A percentile compares a stretch with the other conserved stretches of the same genome.
Evolutionary conservation across 2,329 filamentous ascomycete genomes (phyloP).

Genomic region (Alternaria sp.): DNA sequence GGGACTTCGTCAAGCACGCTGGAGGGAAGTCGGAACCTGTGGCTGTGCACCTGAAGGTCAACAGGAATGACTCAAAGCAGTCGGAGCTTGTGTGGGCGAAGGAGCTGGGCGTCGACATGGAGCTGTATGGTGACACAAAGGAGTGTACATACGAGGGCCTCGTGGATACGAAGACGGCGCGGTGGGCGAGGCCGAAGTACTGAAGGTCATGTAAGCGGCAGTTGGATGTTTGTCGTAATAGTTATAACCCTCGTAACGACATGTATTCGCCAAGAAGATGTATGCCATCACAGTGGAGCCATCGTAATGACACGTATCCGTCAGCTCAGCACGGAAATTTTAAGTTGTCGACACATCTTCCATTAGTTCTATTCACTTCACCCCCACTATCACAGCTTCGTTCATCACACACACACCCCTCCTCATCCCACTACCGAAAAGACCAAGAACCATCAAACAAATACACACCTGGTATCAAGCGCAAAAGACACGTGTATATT

Average conservation of each 20-base stretch:
- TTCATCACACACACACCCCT: background rate
- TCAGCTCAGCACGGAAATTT: background rate
- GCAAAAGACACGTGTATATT: slow-evolving; percentile 3
- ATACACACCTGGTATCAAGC: slow-evolving; percentile 2
- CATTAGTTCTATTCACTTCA: background rate
- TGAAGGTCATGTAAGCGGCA: background rate
- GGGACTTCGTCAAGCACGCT: background rate
- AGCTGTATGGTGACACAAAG: background rate
- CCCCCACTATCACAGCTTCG: background rate
- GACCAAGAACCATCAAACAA: background rate
- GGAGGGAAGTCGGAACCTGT: background rate
- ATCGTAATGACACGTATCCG: background rate
- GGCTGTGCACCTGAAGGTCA: background rate
- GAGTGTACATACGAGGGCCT: background rate
- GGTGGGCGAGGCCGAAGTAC: background rate
- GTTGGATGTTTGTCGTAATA: too few species aligned
- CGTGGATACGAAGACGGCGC: background rate
- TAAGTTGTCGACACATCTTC: background rate
- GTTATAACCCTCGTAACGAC: too few species aligned
- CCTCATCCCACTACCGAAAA: background rate
- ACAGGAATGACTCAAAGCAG: background rate
- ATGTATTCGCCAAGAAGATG: background rate
- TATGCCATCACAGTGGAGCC: background rate
- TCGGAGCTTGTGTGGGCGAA: background rate
- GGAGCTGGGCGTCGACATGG: background rate